Conservation (phyloP, 2,329 filamentous ascomycete species). For the Tolypocladium paradoxum region DNA sequence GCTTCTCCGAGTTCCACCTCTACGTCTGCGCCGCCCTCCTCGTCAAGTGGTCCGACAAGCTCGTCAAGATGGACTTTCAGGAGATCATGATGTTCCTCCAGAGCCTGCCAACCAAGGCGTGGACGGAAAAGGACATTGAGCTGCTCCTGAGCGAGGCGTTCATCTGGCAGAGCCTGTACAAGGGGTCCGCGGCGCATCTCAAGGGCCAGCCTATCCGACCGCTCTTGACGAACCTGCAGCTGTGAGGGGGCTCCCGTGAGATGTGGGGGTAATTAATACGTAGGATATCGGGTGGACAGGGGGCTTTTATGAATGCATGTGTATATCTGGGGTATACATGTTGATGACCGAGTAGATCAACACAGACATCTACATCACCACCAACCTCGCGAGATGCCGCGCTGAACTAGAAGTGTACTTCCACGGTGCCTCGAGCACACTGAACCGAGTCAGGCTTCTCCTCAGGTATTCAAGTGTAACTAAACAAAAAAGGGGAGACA, state of each 20-base stretch:
- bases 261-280: background rate
- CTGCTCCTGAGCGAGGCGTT: constrained; percentile 91
- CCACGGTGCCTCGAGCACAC: background rate
- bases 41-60: constrained; percentile 94
- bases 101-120: constrained; percentile 79
- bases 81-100: constrained; percentile 99
- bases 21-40: constrained; percentile 97
- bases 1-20: constrained; percentile 95
- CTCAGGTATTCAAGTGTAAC: background rate
- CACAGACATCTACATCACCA: background rate
- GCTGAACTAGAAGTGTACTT: too few species aligned
- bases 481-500: background rate
- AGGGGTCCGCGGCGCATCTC: constrained; percentile 85
- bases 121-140: constrained; percentile 98
- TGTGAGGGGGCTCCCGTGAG: constrained; percentile 11
- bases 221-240: constrained; percentile 24
- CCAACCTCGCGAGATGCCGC: too few species aligned
- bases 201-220: constrained; percentile 36
- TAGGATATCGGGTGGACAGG: background rate
- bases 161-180: constrained; percentile 97
- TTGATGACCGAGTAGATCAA: background rate
- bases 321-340: background rate
- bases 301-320: background rate
- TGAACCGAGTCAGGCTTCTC: background rate
- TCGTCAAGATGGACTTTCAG: constrained; percentile 95